Evolutionary conservation across 2,329 filamentous ascomycete species (phyloP).

Genomic region (Nemania bipapillata): DNA sequence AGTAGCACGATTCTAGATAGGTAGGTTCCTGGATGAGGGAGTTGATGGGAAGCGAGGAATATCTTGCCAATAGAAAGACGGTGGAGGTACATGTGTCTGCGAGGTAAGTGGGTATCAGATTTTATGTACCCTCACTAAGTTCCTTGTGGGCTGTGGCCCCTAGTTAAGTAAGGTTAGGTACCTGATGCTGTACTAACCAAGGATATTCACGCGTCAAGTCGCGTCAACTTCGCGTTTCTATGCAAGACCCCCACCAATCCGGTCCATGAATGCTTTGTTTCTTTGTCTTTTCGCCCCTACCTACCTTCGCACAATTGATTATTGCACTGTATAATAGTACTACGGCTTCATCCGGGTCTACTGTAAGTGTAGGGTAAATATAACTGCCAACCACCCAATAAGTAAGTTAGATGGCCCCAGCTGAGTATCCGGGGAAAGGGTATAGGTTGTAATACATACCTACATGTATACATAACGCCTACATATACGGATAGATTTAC

Average conservation of each 20-base stretch:
- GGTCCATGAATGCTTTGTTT: constrained; percentile 1
- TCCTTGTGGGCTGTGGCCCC: neutral
- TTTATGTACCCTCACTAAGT: neutral
- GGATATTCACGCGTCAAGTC: constrained; percentile 41
- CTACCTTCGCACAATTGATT: too few species aligned
- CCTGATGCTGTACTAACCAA: neutral
- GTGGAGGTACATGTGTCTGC: neutral
- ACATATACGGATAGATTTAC: too few species aligned
- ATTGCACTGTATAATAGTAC: constrained; percentile 8
- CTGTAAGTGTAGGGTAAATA: neutral
- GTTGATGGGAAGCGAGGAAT: neutral
- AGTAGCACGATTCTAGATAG: neutral
- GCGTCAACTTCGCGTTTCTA: constrained; percentile 45
- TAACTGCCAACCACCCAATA: constrained; percentile 9
- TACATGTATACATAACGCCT: too few species aligned
- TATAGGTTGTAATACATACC: neutral
- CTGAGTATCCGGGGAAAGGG: neutral
- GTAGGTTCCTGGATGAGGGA: neutral
- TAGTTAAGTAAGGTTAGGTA: too few species aligned
- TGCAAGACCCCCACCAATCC: constrained; percentile 17
- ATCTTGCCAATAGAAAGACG: neutral
- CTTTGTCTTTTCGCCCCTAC: neutral
- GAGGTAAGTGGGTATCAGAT: neutral
- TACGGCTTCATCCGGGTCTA: constrained; percentile 18
- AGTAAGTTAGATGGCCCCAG: neutral